Evolutionary conservation across 257 asterid genomes (phyloP).

Genomic region (Salvia hispanica): DNA sequence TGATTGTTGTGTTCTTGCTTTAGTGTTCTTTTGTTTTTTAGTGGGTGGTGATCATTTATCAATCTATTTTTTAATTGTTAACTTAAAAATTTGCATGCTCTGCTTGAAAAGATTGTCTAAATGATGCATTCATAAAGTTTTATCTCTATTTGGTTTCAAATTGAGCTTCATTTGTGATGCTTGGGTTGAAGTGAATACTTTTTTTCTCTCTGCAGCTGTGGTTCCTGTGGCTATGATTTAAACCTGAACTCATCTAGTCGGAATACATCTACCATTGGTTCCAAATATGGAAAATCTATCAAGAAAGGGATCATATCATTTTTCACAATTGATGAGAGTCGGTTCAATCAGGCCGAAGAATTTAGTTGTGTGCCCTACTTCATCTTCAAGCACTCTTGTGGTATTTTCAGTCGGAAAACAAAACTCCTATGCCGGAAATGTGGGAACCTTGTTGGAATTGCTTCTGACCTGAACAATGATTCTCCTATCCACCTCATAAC

Average conservation of each 20-base stretch:
- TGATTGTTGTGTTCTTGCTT: too few species aligned
- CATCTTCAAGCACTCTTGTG: conserved; percentile 61
- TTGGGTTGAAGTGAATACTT: background rate
- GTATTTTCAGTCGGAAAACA: conserved; percentile 53
- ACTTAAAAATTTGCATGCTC: background rate
- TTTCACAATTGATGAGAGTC: conserved; percentile 72
- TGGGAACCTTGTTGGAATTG: conserved; percentile 68
- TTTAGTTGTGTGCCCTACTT: conserved; percentile 64
- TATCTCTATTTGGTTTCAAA: background rate
- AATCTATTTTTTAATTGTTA: too few species aligned
- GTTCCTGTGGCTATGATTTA: conserved; percentile 76
- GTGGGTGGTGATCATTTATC: too few species aligned
- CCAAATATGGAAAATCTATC: conserved; percentile 73
- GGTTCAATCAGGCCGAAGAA: conserved; percentile 67
- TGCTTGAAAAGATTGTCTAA: background rate
- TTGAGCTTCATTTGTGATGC: background rate
- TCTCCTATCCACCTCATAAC: conserved; percentile 50
- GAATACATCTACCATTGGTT: conserved; percentile 72
- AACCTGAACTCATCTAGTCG: conserved; percentile 78
- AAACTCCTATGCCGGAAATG: conserved; percentile 80
- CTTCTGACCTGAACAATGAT: conserved; percentile 43
- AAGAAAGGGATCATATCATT: conserved; percentile 81
- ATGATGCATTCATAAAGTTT: background rate
- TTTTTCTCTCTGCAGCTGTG: conserved; percentile 65
- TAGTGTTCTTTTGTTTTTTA: too few species aligned